Evolutionary conservation across 148 eudicot species (phyloP).

Genomic region (Nyssa sinensis): DNA sequence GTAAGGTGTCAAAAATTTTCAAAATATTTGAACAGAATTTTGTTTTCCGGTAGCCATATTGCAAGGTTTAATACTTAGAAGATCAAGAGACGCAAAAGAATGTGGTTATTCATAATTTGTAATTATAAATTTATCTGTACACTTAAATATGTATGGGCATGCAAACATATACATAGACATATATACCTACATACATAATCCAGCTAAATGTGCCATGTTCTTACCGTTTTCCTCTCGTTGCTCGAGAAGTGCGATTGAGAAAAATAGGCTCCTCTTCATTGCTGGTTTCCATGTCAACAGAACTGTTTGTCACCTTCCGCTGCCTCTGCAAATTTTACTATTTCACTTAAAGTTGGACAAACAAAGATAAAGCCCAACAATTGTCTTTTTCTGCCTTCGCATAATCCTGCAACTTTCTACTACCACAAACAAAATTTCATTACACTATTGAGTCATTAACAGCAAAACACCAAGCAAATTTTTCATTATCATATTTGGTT

Average conservation of each 20-base stretch:
- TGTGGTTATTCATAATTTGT: not conserved
- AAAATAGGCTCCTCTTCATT: slow-evolving; percentile 45
- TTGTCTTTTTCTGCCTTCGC: not conserved
- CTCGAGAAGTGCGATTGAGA: slow-evolving; percentile 77
- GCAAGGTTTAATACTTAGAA: not conserved
- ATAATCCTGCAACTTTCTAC: not conserved
- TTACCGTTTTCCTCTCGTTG: slow-evolving; percentile 88
- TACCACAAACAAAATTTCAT: no score
- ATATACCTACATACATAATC: not conserved
- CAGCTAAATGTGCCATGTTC: not conserved
- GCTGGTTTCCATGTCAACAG: slow-evolving; percentile 46
- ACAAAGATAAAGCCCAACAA: not conserved
- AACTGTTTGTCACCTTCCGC: slow-evolving; percentile 2
- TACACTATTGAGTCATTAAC: no score
- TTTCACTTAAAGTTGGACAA: not conserved
- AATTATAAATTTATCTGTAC: not conserved
- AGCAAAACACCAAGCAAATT: no score
- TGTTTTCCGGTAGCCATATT: no score
- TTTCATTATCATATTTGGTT: no score
- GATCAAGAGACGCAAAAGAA: not conserved
- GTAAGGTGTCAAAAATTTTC: slow-evolving; percentile 3
- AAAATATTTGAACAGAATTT: slow-evolving; percentile 1
- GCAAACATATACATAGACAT: not conserved
- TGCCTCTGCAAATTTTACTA: not conserved
- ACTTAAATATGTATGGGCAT: not conserved